phyloP scores from a whole-genome alignment of 192 early-diverging fungal genomes.

The Physocladia obscura region DNA sequence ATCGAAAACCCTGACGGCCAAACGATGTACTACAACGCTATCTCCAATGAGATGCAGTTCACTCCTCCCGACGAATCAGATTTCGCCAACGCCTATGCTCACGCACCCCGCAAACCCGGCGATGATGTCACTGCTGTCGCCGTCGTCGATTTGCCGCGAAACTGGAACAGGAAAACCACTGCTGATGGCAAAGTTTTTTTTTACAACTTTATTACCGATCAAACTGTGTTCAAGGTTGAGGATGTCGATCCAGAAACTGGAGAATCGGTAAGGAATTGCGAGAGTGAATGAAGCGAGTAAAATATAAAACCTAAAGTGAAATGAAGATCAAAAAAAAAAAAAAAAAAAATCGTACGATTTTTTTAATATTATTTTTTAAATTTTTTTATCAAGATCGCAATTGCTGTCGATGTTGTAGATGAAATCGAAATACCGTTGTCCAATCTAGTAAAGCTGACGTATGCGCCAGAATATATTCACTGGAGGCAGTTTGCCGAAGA shows the following conservation, averaged over 20 bases:
- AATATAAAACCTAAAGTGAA: neutral
- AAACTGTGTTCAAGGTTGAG: slow-evolving; percentile 52
- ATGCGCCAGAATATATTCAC: slow-evolving; percentile 9
- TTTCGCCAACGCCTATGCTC: neutral
- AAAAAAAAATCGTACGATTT: no score
- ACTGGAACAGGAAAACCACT: slow-evolving; percentile 64
- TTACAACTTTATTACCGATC: slow-evolving; percentile 71
- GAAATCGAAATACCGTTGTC: neutral
- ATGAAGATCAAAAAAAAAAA: neutral
- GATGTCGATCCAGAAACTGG: slow-evolving; percentile 42
- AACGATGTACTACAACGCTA: slow-evolving; percentile 46
- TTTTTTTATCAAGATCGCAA: no score
- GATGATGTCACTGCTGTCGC: neutral
- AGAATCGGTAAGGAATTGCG: slow-evolving; percentile 35
- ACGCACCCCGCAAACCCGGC: neutral
- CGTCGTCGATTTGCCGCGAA: slow-evolving; percentile 40
- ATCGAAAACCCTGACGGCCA: slow-evolving; percentile 58
- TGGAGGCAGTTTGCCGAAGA: slow-evolving; percentile 44
- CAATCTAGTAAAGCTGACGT: neutral
- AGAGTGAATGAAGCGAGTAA: neutral
- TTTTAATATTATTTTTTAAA: no score
- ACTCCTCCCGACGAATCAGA: slow-evolving; percentile 40
- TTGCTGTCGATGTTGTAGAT: slow-evolving; percentile 40
- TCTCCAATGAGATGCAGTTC: slow-evolving; percentile 54
- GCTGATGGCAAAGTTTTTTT: slow-evolving; percentile 63